phyloP scores from a whole-genome alignment of 1,284 basidiomycete genomes.

The Caloboletus firmus region DNA sequence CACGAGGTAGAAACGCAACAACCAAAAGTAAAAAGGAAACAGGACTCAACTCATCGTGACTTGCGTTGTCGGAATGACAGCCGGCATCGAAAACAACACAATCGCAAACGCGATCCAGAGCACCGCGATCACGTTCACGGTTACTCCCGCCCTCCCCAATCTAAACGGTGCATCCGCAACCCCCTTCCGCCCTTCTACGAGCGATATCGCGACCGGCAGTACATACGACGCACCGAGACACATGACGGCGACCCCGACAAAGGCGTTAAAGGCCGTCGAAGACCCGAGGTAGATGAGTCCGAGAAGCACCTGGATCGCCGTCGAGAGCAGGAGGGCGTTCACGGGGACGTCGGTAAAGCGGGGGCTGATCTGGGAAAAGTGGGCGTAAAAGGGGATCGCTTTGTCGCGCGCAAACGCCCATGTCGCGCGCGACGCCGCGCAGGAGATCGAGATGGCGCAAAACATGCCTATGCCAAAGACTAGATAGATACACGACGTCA shows the following conservation, averaged over 20 bases:
- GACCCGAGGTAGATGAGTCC: constrained; percentile 56
- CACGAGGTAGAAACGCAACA: too few species aligned
- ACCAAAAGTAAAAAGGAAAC: too few species aligned
- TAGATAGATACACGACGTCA: constrained; percentile 13
- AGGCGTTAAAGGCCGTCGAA: constrained; percentile 56
- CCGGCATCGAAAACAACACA: constrained; percentile 59
- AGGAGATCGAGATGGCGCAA: constrained; percentile 60
- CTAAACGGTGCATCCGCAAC: constrained; percentile 45
- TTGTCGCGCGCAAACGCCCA: constrained; percentile 72
- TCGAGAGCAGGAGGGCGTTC: constrained; percentile 60
- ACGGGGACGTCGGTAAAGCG: constrained; percentile 47
- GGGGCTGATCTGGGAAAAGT: constrained; percentile 50
- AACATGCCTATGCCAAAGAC: constrained; percentile 57
- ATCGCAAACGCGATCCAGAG: constrained; percentile 52
- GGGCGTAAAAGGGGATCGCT: constrained; percentile 57
- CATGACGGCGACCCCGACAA: constrained; percentile 55
- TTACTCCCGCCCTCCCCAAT: constrained; percentile 42
- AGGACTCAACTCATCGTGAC: constrained; percentile 44
- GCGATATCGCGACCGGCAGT: constrained; percentile 50
- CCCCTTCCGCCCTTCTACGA: constrained; percentile 40
- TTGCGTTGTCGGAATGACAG: constrained; percentile 47
- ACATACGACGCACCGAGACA: constrained; percentile 54
- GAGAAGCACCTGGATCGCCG: constrained; percentile 52
- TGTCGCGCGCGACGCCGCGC: constrained; percentile 65
- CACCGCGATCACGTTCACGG: constrained; percentile 46